Percentiles rank a stretch among this genome's conserved stretches.
These are phyloP conservation scores for Solanum rostratum DNA, from an alignment of 257 asterid genomes.

Conservation along the genomic window DNA sequence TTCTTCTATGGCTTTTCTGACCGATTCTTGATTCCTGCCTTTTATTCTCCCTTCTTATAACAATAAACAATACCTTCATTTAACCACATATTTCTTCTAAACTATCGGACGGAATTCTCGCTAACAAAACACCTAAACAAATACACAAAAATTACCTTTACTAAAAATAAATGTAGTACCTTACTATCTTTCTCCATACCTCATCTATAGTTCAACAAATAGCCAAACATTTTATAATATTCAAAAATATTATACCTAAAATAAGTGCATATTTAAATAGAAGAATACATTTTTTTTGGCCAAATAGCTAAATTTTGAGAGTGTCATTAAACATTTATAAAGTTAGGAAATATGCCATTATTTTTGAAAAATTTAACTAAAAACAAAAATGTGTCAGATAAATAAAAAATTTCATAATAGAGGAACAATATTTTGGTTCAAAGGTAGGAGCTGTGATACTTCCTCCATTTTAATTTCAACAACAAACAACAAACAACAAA, in stretches of 20 bases:
- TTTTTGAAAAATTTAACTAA: not conserved
- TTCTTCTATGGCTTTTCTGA: not conserved
- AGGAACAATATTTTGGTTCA: not conserved
- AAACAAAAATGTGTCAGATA: not conserved
- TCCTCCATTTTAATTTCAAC: not conserved
- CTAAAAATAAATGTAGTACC: not conserved
- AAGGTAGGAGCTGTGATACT: not conserved
- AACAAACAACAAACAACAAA: too few species aligned
- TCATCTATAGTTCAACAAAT: not conserved
- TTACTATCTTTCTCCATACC: not conserved
- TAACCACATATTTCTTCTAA: not conserved
- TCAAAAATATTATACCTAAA: not conserved
- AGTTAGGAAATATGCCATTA: not conserved
- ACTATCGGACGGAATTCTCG: not conserved
- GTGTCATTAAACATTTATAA: not conserved
- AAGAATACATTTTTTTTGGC: not conserved
- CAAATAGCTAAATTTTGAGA: not conserved
- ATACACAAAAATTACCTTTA: not conserved
- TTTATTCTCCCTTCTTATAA: not conserved
- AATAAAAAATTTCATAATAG: not conserved
- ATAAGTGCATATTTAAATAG: too few species aligned
- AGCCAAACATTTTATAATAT: not conserved
- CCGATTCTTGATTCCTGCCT: not conserved
- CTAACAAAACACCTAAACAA: not conserved
- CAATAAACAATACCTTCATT: not conserved